Base-by-base conservation (phyloP, 331 rosid species). In the Acacia concinna region DNA sequence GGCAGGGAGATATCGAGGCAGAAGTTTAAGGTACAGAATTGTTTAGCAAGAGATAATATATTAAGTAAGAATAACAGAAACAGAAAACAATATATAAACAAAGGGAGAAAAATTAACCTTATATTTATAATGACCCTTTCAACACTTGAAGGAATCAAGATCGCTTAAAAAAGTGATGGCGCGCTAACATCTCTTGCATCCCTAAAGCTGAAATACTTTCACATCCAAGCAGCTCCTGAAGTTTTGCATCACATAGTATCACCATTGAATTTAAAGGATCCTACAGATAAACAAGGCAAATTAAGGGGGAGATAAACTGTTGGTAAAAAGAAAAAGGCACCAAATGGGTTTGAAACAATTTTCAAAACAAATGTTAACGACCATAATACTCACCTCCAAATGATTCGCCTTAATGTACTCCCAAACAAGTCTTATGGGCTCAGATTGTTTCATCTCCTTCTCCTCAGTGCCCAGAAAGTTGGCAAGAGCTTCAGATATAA, bases 401-500 rank as follows among this genome's bases (percentile, higher is more conserved):
- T 51, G 86, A 67, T 91, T 87, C 73, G 69, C 88, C 85, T 90
- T 91, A 46, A 91, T 79, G 84, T 91, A 91, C 81, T 91, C 97
- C 92, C 94, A 90, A 56, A 91, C 92, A 85, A 76, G 92, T 78
- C 81, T 82, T 74, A 78, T 18, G 65, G 89, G 91, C 81, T 90
- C 94, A 84, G 94, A 82, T 20, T 69, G 89, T 79, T 77, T 83
- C 94, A 91, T 91, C 84, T 89, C 97, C 86, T 86, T 90, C 80
- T 65, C 88, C 75, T 56, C 91, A 35, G 84, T 71, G 47, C 90
- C 94, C 81, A 91, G 81, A 82, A 91, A 89, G 75, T 85, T 89
- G 46, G 91, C 94, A 66, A 91, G 97, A 18, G 91, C 89, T 82
- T 90, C 97, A 75, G 97, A 91, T 82, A 91, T 89, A 68, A 81